Percentiles rank a stretch among this genome's conserved stretches.
Conservation (phyloP, 345 rosid species). For the Lenwebbia sp. region DNA sequence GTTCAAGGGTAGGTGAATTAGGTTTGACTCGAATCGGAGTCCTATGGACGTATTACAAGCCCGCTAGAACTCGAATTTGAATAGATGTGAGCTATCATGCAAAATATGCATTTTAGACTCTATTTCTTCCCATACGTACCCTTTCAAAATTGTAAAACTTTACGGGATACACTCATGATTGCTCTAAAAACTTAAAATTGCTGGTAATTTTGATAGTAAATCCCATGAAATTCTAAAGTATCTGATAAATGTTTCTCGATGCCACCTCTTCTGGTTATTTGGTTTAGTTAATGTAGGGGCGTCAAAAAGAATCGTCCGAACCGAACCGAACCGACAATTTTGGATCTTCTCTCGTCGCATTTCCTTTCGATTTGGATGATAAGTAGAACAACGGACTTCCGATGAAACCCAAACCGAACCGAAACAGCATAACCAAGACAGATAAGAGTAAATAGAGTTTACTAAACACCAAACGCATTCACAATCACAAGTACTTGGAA, state of each 20-base stretch:
- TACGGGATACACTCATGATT: too few species aligned
- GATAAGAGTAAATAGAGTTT: not conserved
- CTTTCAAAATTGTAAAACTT: too few species aligned
- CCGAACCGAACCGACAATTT: accelerated
- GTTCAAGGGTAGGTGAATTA: not conserved
- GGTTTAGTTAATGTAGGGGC: too few species aligned
- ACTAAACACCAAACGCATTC: not conserved
- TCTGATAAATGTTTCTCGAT: not conserved
- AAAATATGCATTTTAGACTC: not conserved
- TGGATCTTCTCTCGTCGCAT: accelerated
- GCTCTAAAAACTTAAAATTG: too few species aligned
- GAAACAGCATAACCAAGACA: not conserved
- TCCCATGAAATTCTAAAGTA: not conserved
- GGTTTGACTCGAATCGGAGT: not conserved
- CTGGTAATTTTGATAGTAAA: too few species aligned
- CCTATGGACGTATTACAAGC: not conserved
- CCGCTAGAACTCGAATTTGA: not conserved
- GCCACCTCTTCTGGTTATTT: not conserved
- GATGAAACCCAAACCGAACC: not conserved
- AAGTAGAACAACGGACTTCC: not conserved
- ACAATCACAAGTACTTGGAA: too few species aligned
- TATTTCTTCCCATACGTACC: not conserved
- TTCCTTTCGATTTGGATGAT: not conserved
- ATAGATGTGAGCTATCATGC: not conserved
- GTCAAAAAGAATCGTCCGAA: not conserved